Evolutionary conservation across 164 flowering plant species (phyloP), one percentile per base, ranked within the genome.

Genomic region (Berberis thunbergii): DNA sequence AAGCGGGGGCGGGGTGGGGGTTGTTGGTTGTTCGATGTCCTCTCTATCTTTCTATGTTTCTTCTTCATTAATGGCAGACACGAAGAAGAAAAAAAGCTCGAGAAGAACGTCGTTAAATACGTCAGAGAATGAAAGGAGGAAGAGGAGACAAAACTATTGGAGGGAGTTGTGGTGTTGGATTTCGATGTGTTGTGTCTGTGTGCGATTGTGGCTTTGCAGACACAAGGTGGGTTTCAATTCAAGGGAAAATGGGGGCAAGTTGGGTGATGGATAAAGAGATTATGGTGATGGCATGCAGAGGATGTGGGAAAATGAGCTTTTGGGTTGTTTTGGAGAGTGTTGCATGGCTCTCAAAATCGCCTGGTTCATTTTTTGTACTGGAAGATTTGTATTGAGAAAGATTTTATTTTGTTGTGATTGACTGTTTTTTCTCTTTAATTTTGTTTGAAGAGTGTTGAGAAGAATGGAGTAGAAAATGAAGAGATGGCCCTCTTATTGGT

Each of bases 281-380:
- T 61, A 64, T n/a, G 86, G 83, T 13, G 87, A 83, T 6, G 97
- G 94, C 6, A 86, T 87, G 13, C 79, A 85, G 61, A 81, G 98
- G 85, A 82, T 92, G 96, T 92, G 98, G 98, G 98, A 92, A 74
- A 96, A 96, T 43, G 89, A 83, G 45, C 75, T 92, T 50, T 74
- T 83, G 26, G 93, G 89, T 76, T 92, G 89, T 81, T 84, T 84
- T 12, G 93, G 82, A 11, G 95, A 92, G 70, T 86, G 82, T 41
- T 83, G 86, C 39, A 70, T 92, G 65, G 88, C 87, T 56, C 49
- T 89, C 8, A 79, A 92, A 80, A 73, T 93, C 6, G 60, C 73
- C 7, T 89, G 88, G 96, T 87, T 4, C 63, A 26, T 26, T 26
- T 26, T 26, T 26, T 26, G 26, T 26, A 26, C 26, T 26, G 26